Conservation (phyloP, 2,329 filamentous ascomycete genomes). For the Fusarium haematococcum region DNA sequence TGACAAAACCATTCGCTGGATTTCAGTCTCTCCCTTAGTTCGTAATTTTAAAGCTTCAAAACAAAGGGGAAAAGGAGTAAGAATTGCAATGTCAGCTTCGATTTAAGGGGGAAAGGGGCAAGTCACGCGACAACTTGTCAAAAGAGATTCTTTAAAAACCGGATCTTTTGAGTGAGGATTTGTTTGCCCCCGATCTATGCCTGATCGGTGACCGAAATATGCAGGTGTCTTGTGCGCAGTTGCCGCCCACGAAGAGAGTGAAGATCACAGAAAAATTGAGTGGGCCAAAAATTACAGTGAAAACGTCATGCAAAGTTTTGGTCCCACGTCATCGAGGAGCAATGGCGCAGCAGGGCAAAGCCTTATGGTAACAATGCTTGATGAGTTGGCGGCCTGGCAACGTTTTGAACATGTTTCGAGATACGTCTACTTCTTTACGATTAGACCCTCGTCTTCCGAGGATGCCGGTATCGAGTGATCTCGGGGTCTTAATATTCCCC, state of each 20-base stretch:
- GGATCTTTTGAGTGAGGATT: background rate
- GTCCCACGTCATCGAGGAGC: conserved; percentile 7
- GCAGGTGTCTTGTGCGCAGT: conserved; percentile 42
- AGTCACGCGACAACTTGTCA: conserved; percentile 40
- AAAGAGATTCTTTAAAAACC: conserved; percentile 1
- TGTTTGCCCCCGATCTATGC: conserved; percentile 27
- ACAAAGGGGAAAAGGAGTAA: background rate
- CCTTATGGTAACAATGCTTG: background rate
- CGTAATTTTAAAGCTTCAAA: background rate
- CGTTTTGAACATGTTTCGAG: background rate
- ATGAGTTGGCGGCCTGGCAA: background rate
- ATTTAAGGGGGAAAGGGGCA: conserved; percentile 14
- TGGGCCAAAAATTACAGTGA: background rate
- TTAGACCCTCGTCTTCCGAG: background rate
- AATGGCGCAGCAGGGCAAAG: background rate
- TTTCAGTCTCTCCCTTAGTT: background rate
- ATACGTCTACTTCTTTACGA: background rate
- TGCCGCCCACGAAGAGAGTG: conserved; percentile 26
- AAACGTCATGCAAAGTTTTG: conserved; percentile 21
- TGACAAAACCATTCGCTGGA: conserved; percentile 16
- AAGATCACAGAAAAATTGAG: background rate
- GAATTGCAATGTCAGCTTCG: conserved; percentile 1
- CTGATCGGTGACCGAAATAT: conserved; percentile 40
- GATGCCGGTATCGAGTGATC: background rate
- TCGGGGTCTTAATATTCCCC: background rate